Conservation (phyloP, 2,329 filamentous ascomycete species). For the Orbilia quercus region DNA sequence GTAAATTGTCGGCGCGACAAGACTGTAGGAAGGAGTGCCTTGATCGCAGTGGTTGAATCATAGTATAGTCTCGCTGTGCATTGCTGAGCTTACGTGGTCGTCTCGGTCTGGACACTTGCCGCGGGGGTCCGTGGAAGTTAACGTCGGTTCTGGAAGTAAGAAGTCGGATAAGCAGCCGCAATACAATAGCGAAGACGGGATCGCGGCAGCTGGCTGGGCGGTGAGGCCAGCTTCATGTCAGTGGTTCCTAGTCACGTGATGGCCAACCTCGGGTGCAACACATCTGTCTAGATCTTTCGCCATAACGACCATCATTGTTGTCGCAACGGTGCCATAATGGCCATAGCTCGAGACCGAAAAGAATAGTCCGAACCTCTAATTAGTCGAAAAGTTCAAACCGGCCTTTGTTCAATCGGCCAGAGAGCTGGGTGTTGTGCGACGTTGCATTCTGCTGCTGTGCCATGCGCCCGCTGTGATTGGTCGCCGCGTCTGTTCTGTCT, state of each 20-base stretch:
- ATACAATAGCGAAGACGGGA: not conserved
- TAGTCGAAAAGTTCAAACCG: no score
- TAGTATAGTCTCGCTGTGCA: constrained; percentile 20
- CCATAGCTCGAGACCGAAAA: not conserved
- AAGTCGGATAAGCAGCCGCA: not conserved
- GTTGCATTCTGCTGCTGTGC: constrained; percentile 17
- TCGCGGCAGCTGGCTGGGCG: no score
- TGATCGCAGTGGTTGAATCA: constrained; percentile 22
- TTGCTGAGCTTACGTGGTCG: not conserved
- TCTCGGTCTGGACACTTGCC: not conserved
- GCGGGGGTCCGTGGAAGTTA: not conserved
- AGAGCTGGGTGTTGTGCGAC: constrained; percentile 9
- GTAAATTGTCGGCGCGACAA: constrained; percentile 18
- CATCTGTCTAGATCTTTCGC: not conserved
- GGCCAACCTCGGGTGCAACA: constrained; percentile 12
- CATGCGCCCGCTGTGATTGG: constrained; percentile 38
- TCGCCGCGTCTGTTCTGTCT: constrained; percentile 24
- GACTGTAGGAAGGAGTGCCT: not conserved
- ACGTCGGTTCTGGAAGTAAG: not conserved
- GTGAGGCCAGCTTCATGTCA: constrained; percentile 24
- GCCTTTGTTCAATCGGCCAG: not conserved
- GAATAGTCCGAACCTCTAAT: not conserved
- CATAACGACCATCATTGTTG: no score
- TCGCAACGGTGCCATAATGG: no score
- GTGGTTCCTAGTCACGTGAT: constrained; percentile 2